Conservation (phyloP, 2,329 filamentous ascomycete genomes). For the Colletotrichum falcatum region DNA sequence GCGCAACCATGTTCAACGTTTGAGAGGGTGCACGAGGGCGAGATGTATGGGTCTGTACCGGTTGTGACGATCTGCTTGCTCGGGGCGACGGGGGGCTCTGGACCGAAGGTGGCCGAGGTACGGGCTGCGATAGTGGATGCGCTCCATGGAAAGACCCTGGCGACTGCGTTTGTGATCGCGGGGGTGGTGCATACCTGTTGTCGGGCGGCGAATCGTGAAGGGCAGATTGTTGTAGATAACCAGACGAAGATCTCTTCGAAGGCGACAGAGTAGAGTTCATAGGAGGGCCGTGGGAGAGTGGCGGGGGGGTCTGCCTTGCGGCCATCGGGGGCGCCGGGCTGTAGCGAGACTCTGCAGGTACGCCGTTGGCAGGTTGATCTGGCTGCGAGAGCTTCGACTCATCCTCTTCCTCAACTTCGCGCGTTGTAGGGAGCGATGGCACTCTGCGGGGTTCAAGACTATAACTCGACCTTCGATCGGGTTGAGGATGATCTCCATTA, state of each 20-base stretch:
- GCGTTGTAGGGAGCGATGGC: conserved; percentile 69
- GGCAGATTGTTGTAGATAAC: conserved; percentile 60
- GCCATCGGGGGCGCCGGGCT: conserved; percentile 51
- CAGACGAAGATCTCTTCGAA: conserved; percentile 65
- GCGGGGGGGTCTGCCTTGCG: conserved; percentile 63
- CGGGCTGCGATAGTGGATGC: conserved; percentile 55
- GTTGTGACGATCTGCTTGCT: conserved; percentile 41
- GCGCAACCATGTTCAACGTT: conserved; percentile 68
- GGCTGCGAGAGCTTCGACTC: conserved; percentile 43
- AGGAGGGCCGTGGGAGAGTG: conserved; percentile 50
- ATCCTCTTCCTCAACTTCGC: conserved; percentile 72
- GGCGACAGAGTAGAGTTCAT: conserved; percentile 64
- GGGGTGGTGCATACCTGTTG: conserved; percentile 65
- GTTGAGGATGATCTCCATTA: conserved; percentile 55
- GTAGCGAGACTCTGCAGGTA: conserved; percentile 52
- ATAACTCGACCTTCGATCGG: conserved; percentile 63
- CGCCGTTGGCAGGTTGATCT: conserved; percentile 37
- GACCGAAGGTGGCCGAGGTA: conserved; percentile 66
- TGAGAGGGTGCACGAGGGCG: conserved; percentile 66
- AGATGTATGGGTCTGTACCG: conserved; percentile 48
- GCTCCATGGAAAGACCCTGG: conserved; percentile 62
- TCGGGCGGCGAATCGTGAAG: conserved; percentile 45
- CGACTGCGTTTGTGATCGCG: conserved; percentile 72
- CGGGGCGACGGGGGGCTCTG: conserved; percentile 58
- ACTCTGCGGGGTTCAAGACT: conserved; percentile 68